phyloP scores from a whole-genome alignment of 1,284 basidiomycete genomes.

The Melampsora americana region DNA sequence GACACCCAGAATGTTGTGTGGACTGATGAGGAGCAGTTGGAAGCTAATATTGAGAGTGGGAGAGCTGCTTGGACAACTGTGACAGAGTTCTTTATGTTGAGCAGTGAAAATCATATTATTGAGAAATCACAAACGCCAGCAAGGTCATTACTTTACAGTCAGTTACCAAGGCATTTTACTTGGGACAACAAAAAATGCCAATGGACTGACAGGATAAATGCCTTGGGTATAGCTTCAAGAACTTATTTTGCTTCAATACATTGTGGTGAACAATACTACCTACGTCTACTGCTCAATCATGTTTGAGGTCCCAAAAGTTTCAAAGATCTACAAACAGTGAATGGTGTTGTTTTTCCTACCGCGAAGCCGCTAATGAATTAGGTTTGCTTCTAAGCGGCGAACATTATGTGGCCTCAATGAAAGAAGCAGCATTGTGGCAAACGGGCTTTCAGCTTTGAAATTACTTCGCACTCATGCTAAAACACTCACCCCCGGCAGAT shows the following conservation, averaged over 20 bases:
- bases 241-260: constrained; percentile 56
- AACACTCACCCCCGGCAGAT: constrained; percentile 46
- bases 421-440: constrained; percentile 57
- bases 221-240: constrained; percentile 9
- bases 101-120: not conserved
- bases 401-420: constrained; percentile 57
- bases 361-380: constrained; percentile 56
- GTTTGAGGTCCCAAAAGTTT: constrained; percentile 55
- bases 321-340: constrained; percentile 52
- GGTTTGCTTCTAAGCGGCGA: constrained; percentile 55
- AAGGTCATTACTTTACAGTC: not conserved
- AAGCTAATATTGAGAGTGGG: constrained; percentile 54
- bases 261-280: constrained; percentile 56
- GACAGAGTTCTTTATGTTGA: not conserved
- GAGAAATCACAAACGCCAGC: not conserved
- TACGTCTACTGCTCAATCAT: constrained; percentile 55
- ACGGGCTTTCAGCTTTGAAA: constrained; percentile 55
- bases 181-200: not conserved
- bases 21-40: constrained; percentile 45
- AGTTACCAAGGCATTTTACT: not conserved
- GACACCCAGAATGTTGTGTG: constrained; percentile 54
- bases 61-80: constrained; percentile 49
- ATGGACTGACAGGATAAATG: not conserved
- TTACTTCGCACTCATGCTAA: constrained; percentile 57
- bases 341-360: constrained; percentile 52